These are phyloP conservation scores for Aaosphaeria arxii DNA, from an alignment of 2,329 filamentous ascomycete genomes.

Conservation along the genomic window DNA sequence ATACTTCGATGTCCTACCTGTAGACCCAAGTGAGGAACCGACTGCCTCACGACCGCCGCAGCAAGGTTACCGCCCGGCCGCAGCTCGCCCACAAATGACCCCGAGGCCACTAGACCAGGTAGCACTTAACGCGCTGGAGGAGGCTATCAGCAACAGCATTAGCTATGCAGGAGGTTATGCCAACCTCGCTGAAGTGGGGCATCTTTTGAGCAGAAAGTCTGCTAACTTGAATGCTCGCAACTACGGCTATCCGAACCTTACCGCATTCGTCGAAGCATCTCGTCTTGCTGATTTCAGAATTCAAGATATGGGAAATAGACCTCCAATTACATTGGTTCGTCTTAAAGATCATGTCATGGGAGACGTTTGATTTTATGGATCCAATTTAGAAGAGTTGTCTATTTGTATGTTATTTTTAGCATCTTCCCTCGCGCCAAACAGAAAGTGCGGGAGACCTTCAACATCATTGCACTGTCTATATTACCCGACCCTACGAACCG, in stretches of 20 bases:
- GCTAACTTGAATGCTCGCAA: conserved; percentile 24
- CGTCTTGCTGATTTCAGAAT: conserved; percentile 11
- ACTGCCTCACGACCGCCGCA: neutral
- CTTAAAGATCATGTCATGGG: conserved; percentile 3
- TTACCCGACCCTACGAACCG: no score
- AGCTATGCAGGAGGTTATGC: conserved; percentile 17
- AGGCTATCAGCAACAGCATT: conserved; percentile 10
- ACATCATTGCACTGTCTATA: no score
- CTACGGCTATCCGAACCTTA: conserved; percentile 18
- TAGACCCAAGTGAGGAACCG: conserved; percentile 1
- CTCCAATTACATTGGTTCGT: conserved; percentile 10
- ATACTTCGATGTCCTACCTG: conserved; percentile 21
- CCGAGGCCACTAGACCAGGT: conserved; percentile 12
- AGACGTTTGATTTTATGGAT: neutral
- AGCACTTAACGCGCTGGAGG: conserved; percentile 10
- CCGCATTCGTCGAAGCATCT: conserved; percentile 11
- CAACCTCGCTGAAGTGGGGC: conserved; percentile 23
- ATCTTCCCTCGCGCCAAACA: no score
- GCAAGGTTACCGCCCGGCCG: no score
- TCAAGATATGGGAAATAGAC: conserved; percentile 4
- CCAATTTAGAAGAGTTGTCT: no score
- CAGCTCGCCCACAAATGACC: neutral
- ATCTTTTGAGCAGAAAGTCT: conserved; percentile 15
- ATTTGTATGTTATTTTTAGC: no score
- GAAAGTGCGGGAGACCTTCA: no score